A percentile compares a stretch with the other conserved stretches of the same genome.
Conservation (phyloP, 1,284 basidiomycete genomes). For the Papiliotrema flavescens region DNA sequence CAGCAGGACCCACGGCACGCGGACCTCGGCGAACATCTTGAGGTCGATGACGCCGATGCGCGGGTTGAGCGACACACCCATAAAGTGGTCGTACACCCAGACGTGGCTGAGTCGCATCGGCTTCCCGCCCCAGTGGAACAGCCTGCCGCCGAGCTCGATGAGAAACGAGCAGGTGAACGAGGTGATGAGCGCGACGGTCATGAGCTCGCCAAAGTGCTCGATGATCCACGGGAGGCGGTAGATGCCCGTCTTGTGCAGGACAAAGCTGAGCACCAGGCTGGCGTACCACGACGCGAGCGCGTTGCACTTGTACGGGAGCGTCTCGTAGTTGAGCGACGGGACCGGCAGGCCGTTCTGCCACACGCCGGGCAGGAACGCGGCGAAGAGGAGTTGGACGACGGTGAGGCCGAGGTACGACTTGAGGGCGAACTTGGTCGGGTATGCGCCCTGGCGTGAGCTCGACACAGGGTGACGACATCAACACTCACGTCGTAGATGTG, state of each 20-base stretch:
- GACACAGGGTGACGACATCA: neutral
- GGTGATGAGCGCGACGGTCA: constrained; percentile 92
- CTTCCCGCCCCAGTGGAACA: constrained; percentile 61
- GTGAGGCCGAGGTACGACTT: constrained; percentile 87
- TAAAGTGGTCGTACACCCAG: constrained; percentile 91
- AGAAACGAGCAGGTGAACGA: constrained; percentile 77
- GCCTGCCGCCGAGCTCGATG: constrained; percentile 72
- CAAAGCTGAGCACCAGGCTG: constrained; percentile 72
- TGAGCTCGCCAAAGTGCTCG: constrained; percentile 92
- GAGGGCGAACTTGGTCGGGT: constrained; percentile 82
- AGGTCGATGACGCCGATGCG: constrained; percentile 89
- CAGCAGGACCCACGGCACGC: constrained; percentile 94
- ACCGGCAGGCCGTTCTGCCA: constrained; percentile 80
- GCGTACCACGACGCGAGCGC: constrained; percentile 83
- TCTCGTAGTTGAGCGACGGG: constrained; percentile 85
- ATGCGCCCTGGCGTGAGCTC: constrained; percentile 66
- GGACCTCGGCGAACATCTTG: constrained; percentile 99
- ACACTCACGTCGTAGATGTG: constrained; percentile 70
- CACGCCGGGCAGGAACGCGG: constrained; percentile 86
- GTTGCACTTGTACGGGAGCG: constrained; percentile 95
- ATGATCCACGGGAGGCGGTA: constrained; percentile 94
- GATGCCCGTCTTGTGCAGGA: constrained; percentile 73
- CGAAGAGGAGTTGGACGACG: constrained; percentile 83
- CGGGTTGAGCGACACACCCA: constrained; percentile 94
- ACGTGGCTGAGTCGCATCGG: constrained; percentile 90